Base-by-base conservation (phyloP, 2,329 filamentous ascomycete genomes). In the Nemania sp. region DNA sequence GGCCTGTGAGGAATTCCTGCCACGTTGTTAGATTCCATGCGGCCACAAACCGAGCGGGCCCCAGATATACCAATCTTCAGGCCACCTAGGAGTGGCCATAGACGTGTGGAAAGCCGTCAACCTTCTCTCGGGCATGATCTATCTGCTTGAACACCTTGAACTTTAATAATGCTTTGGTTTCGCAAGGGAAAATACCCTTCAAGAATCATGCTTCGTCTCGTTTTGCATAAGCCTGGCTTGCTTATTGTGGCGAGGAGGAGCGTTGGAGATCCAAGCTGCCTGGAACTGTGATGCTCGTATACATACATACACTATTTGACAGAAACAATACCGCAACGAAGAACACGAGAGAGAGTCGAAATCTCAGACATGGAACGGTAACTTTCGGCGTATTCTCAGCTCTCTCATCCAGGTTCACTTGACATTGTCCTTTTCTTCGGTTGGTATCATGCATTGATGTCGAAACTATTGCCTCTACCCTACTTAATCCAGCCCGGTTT, bases 351-450 rank as follows among this genome's bases (percentile, higher is more conserved):
- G n/a, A 15, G 32, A 49, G 40, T 17, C 29, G 29, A 50, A 42
- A n/a, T 40, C n/a, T 52, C 20, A 18, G 1, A 13, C 15, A 35
- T 35, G 13, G 25, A 32, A 50, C 18, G 20, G 39, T 37, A 34
- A 25, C 18, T 51, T 42, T 46, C 6, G 32, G 7, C 1, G 35
- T 9, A 21, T 13, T 34, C n/a, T 25, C 9, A 3, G 25, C 43
- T 37, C 21, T 17, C 37, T 34, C 25, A 32, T 29, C 3, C 53
- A 21, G 4, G 9, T 49, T 35, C 25, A 17, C 34, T 25, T 20
- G 12, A 48, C 42, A 35, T 15, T 50, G 20, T 52, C 51, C 29
- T 56, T 54, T 37, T 56, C 48, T 56, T 56, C 54, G 53, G 37
- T 63, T 60, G 29, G 25, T 6, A 43, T 50, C 29, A 15, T 25